Evolutionary conservation across 495 filamentous ascomycete genomes (phyloP).

Genomic region (Podospora pseudoanserina): DNA sequence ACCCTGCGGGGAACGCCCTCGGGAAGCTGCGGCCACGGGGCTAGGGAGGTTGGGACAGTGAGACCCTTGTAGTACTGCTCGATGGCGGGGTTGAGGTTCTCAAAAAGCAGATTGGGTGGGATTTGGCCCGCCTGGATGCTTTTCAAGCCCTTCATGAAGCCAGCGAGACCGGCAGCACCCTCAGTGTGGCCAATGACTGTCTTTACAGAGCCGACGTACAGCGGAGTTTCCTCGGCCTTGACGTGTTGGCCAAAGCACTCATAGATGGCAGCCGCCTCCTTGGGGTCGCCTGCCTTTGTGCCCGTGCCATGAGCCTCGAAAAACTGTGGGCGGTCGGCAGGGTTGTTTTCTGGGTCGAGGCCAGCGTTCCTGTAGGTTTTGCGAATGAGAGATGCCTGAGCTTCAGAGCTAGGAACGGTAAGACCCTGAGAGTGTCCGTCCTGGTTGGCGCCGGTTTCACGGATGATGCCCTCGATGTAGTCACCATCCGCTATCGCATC

Average conservation of each 20-base stretch:
- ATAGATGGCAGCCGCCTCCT: slow-evolving; percentile 41
- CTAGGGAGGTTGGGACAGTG: not conserved
- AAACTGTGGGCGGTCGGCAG: slow-evolving; percentile 31
- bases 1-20: slow-evolving; percentile 4
- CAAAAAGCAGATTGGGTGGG: slow-evolving; percentile 41
- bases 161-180: slow-evolving; percentile 48
- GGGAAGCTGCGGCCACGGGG: not conserved
- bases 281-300: slow-evolving; percentile 12
- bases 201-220: slow-evolving; percentile 53
- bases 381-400: slow-evolving; percentile 51
- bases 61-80: slow-evolving; percentile 7
- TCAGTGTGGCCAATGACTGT: slow-evolving; percentile 55
- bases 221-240: slow-evolving; percentile 25
- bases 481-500: slow-evolving; percentile 48
- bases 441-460: slow-evolving; percentile 50
- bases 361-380: slow-evolving; percentile 43
- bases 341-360: slow-evolving; percentile 37
- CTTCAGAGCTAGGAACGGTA: slow-evolving; percentile 41
- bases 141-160: slow-evolving; percentile 47
- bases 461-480: slow-evolving; percentile 57
- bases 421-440: slow-evolving; percentile 46
- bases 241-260: slow-evolving; percentile 27
- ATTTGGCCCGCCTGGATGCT: slow-evolving; percentile 49
- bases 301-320: slow-evolving; percentile 43
- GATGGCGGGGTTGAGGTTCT: slow-evolving; percentile 45